These are phyloP conservation scores for Nothophaeocryptopus gaeumannii DNA, from an alignment of 2,329 filamentous ascomycete species.

Conservation along the genomic window DNA sequence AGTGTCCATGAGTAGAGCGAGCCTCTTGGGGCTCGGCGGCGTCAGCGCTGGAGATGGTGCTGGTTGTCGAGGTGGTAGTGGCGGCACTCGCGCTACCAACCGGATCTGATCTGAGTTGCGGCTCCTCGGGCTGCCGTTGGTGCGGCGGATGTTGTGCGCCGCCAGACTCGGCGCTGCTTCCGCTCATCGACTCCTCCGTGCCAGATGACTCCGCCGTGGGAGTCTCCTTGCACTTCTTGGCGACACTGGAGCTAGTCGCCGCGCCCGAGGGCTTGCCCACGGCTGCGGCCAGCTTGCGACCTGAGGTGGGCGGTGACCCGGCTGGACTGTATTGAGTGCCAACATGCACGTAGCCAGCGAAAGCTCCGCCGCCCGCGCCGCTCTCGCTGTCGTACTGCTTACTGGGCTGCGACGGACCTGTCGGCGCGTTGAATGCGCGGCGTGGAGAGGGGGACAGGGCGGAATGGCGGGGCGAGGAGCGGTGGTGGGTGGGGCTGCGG, in stretches of 20 bases:
- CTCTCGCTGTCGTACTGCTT: conserved; percentile 8
- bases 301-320: conserved; percentile 45
- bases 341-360: conserved; percentile 42
- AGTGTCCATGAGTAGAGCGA: conserved; percentile 32
- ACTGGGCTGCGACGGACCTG: conserved; percentile 15
- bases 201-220: conserved; percentile 17
- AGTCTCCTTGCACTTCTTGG: conserved; percentile 30
- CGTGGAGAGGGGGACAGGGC: conserved; percentile 10
- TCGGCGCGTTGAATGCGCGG: conserved; percentile 20
- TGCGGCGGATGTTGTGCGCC: conserved; percentile 13
- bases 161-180: conserved; percentile 20
- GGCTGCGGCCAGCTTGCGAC: conserved; percentile 21
- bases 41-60: too few relatives aligned
- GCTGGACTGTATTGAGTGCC: conserved; percentile 56
- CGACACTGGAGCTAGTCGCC: conserved; percentile 9
- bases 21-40: conserved; percentile 26
- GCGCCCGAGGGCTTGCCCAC: conserved; percentile 19
- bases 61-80: conserved; percentile 2
- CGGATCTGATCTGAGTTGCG: conserved; percentile 11
- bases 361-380: conserved; percentile 11
- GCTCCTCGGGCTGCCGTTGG: conserved; percentile 15
- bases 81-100: conserved; percentile 11
- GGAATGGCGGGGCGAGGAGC: conserved; percentile 9
- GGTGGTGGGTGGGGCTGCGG: conserved; percentile 8
- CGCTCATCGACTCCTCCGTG: conserved; percentile 19